Evolutionary conservation across 2,329 filamentous ascomycete species (phyloP), one percentile per base, ranked within the genome.

Genomic region (Clarireedia hainanense): DNA sequence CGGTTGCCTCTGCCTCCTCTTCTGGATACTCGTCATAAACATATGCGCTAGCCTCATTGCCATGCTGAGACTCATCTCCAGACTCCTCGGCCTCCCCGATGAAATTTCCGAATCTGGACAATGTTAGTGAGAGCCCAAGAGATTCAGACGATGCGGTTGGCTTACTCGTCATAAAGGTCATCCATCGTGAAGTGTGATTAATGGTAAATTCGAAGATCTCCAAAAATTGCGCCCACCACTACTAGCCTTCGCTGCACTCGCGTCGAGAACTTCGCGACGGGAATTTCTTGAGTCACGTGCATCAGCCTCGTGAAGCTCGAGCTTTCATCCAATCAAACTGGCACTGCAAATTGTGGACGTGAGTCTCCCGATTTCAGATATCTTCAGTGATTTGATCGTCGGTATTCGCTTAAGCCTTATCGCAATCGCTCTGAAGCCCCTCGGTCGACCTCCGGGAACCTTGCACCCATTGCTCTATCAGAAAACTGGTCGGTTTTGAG

Each of bases 101-200:
- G 74, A 94, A 97, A 76, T 97, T 97, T 69, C 92, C 92, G 75
- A 97, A 97, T 78, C 90, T 95, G 64, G 45, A 40, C 50, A 50
- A 37, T 56, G 60, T 65, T 65, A 67, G 62, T 53, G 34, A 23
- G 5, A 39, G 10, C 46, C 12, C 27, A 45, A 47, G 14, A 23
- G 30, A 6, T 27, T 23, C 27, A 24, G 52, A 60, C 30, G 12
- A 34, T 34, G 2, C 9, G 64, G 26, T 17, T 40, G 63, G 63
- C 75, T 61, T 76, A 95, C 89, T 97, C 92, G 76, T 97, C 92
- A 72, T 97, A 96, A 66, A 96, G 84, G 74, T 96, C 91, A 77
- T 96, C 91, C 91, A 96, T 94, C 66, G 10, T 40, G n/a, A 49
- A 34, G 30, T 10, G 30, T 34, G 12, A 20, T 61, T 47, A 26